These are phyloP conservation scores for Fusarium brachygibbosum DNA, from an alignment of 2,329 filamentous ascomycete species.

Conservation along the genomic window DNA sequence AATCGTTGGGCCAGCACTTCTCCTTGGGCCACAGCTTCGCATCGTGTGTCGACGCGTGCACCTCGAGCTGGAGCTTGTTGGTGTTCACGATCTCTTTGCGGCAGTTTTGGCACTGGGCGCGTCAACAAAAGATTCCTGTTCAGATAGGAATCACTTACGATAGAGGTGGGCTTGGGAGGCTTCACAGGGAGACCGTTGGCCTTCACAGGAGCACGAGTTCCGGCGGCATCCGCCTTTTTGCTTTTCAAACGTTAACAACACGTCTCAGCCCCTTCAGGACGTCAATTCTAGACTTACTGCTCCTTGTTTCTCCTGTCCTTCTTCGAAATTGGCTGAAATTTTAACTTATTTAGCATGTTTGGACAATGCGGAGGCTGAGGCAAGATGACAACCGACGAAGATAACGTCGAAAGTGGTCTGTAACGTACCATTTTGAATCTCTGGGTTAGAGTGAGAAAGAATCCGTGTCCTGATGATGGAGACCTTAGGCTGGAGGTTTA, in stretches of 20 bases:
- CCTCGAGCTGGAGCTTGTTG: constrained; percentile 64
- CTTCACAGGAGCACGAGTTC: constrained; percentile 67
- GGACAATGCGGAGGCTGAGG: neutral
- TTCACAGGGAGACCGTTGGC: constrained; percentile 69
- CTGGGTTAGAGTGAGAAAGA: no score
- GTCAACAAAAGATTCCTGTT: neutral
- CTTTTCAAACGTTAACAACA: neutral
- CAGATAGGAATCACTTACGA: constrained; percentile 25
- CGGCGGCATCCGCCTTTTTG: constrained; percentile 67
- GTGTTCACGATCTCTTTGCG: constrained; percentile 65
- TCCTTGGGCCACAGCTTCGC: constrained; percentile 66
- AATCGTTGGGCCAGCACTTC: constrained; percentile 70
- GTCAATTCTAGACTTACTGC: neutral
- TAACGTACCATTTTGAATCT: neutral
- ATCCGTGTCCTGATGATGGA: no score
- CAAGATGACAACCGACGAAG: neutral
- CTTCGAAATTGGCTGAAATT: constrained; percentile 35
- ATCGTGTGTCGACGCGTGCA: constrained; percentile 66
- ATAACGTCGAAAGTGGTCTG: neutral
- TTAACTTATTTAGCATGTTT: neutral
- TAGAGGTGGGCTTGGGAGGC: constrained; percentile 59
- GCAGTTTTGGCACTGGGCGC: constrained; percentile 62
- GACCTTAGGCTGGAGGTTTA: no score
- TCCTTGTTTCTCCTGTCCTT: constrained; percentile 40
- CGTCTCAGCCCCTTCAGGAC: neutral